phyloP scores from a whole-genome alignment of 164 flowering plant species.

The Chimonanthus praecox region DNA sequence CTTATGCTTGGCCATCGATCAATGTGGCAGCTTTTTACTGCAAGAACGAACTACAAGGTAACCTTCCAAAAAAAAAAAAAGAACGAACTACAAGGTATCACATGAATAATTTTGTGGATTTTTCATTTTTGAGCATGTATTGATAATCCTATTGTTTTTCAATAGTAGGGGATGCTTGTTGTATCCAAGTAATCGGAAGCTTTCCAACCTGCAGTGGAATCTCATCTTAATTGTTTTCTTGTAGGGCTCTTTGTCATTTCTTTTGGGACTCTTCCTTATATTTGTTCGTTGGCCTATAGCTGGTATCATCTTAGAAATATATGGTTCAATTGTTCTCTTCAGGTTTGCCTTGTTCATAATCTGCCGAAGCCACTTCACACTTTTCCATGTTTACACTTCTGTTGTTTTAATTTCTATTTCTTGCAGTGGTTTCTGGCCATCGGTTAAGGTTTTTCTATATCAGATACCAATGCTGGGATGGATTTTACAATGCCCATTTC shows the following conservation, averaged over 20 bases:
- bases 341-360: conserved; percentile 38
- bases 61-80: background rate
- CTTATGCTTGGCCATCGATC: conserved; percentile 68
- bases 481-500: conserved; percentile 48
- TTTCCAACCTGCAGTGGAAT: background rate
- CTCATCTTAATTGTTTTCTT: background rate
- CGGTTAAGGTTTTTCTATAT: conserved; percentile 47
- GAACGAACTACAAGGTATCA: background rate
- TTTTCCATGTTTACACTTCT: conserved; percentile 1
- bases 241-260: conserved; percentile 67
- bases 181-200: background rate
- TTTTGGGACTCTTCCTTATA: conserved; percentile 60
- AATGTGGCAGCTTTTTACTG: conserved; percentile 56
- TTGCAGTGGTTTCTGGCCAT: conserved; percentile 70
- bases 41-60: conserved; percentile 63
- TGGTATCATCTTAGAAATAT: conserved; percentile 64
- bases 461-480: conserved; percentile 76
- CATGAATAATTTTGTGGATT: too few species aligned
- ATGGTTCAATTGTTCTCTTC: conserved; percentile 59
- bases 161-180: background rate
- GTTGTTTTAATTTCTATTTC: conserved; percentile 8
- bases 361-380: background rate
- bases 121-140: background rate
- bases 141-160: background rate
- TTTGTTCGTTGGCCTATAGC: conserved; percentile 79